Conservation (phyloP, 768 basidiomycete genomes). For the Lactarius pseudohatsudake region DNA sequence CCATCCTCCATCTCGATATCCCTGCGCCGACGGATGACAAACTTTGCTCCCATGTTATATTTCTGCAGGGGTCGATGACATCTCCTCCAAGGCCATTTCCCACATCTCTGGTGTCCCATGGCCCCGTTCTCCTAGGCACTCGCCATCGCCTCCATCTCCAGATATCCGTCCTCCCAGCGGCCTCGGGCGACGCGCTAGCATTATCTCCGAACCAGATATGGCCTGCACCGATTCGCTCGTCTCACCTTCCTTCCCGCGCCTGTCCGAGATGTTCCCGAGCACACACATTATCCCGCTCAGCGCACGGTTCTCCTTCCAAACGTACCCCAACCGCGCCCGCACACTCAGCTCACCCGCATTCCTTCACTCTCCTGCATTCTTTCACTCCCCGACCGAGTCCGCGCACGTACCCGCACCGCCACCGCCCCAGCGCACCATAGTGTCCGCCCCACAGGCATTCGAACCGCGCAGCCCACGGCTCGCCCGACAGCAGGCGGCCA, state of each 20-base stretch:
- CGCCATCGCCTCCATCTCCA: constrained; percentile 28
- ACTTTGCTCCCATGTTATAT: constrained; percentile 1
- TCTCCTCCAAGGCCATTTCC: not conserved
- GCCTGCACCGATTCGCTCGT: not conserved
- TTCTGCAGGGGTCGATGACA: not conserved
- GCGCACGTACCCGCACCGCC: not conserved
- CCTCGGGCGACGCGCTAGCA: constrained; percentile 29
- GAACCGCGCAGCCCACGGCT: constrained; percentile 12
- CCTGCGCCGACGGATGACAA: constrained; percentile 4
- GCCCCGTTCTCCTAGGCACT: constrained; percentile 21
- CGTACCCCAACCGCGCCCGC: constrained; percentile 8
- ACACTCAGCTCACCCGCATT: constrained; percentile 23
- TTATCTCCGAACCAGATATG: constrained; percentile 15
- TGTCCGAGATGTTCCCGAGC: not conserved
- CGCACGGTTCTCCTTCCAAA: not conserved
- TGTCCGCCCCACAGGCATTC: not conserved
- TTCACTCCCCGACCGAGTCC: not conserved
- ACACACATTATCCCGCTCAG: not conserved
- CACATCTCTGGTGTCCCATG: constrained; percentile 8
- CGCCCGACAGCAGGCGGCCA: constrained; percentile 14
- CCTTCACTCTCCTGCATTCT: constrained; percentile 9
- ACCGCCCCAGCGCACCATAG: not conserved
- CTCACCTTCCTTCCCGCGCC: not conserved
- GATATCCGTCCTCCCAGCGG: constrained; percentile 31
- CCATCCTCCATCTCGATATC: constrained; percentile 12